A percentile compares a stretch with the other conserved stretches of the same genome.
Evolutionary conservation across 2,329 filamentous ascomycete species (phyloP).

Genomic region (Endoconidiophora laricicola): DNA sequence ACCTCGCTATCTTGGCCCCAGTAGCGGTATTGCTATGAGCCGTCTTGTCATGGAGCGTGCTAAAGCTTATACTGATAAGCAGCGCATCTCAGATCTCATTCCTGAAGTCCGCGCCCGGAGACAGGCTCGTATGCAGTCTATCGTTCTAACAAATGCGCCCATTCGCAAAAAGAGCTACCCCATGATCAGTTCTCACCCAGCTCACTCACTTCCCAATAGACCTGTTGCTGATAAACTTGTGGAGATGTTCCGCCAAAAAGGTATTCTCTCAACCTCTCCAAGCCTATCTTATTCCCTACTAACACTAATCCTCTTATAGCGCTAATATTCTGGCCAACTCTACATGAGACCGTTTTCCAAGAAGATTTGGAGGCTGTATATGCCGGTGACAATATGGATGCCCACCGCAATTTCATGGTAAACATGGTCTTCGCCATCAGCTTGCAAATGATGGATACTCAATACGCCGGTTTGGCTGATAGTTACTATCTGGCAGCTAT

Average conservation of each 20-base stretch:
- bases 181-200: constrained; percentile 71
- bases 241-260: constrained; percentile 72
- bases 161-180: constrained; percentile 76
- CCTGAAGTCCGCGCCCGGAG: constrained; percentile 51
- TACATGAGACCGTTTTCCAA: constrained; percentile 70
- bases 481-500: constrained; percentile 88
- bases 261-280: constrained; percentile 26
- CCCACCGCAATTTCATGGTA: constrained; percentile 75
- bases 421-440: constrained; percentile 90
- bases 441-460: constrained; percentile 75
- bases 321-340: constrained; percentile 70
- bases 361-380: constrained; percentile 70
- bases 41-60: constrained; percentile 91
- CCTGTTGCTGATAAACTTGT: constrained; percentile 62
- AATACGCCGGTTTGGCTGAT: constrained; percentile 86
- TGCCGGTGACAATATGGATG: constrained; percentile 47
- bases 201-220: constrained; percentile 55
- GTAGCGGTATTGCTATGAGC: constrained; percentile 90
- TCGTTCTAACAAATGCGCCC: constrained; percentile 31
- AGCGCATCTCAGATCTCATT: constrained; percentile 82
- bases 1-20: constrained; percentile 77
- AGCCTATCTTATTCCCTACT: not conserved
- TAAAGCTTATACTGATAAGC: constrained; percentile 79
- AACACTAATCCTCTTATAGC: constrained; percentile 31
- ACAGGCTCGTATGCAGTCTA: constrained; percentile 39